Evolutionary conservation across 768 basidiomycete species (phyloP), one percentile per base, ranked within the genome.

Genomic region (Pisolithus orientalis): DNA sequence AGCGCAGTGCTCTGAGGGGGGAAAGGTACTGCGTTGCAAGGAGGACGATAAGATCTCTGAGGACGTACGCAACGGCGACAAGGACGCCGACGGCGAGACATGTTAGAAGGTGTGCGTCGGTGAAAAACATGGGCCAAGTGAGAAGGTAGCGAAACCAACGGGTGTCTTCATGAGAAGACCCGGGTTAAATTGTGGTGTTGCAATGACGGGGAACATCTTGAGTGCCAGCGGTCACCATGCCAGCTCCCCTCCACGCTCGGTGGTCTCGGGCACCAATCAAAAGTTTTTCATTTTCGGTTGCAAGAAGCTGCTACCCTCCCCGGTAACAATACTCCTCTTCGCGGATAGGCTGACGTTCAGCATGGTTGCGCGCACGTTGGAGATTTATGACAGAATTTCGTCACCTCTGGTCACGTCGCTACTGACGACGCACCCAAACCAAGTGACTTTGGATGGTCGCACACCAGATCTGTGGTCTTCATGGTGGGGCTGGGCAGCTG

Each of bases 361-460:
- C 16, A 45, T n/a, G 32, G 21, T 21, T 21, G 24, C 46, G 31
- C 31, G 44, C 49, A 58, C 55, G 5, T 10, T 46, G 44, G 16
- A 39, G 51, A 64, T 66, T 38, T 56, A 51, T 42, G 45, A 59
- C 21, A 31, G 28, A 27, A 39, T 67, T 14, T 56, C 64, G 0
- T 60, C 65, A 9, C 63, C 66, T 0, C 24, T 56, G 39, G 40
- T 62, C 11, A 59, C 66, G 5, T 60, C 72, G 1, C 55, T 81
- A 21, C 67, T 81, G n/a, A 59, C 58, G 37, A 65, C 64, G 16
- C 80, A 81, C 55, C 80, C 80, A 27, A 81, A 81, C 59, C 74
- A 78, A 52, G 57, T 71, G 37, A 62, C 63, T 1, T 56, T 60
- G 17, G 45, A 52, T 27, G 63, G 55, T 34, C 55, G 56, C 2